Percentiles rank a stretch among this genome's conserved stretches.
Evolutionary conservation across 805 yeast species (phyloP).

Genomic region (Candida khao-thaluensis): DNA sequence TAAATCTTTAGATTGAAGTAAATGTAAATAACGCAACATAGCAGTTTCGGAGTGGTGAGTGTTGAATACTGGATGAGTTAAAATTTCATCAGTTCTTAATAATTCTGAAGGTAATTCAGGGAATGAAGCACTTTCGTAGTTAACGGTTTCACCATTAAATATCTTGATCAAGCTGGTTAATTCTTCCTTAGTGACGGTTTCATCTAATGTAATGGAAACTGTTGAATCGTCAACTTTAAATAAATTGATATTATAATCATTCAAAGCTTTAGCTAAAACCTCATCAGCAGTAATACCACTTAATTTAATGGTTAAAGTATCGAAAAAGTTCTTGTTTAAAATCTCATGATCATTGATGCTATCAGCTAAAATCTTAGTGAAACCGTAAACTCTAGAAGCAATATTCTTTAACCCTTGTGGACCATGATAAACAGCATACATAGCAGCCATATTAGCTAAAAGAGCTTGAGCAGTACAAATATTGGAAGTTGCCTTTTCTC

Average conservation of each 20-base stretch:
- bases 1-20: conserved; percentile 79
- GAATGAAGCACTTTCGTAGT: conserved; percentile 26
- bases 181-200: conserved; percentile 70
- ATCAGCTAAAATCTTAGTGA: conserved; percentile 69
- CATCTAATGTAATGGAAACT: conserved; percentile 86
- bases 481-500: conserved; percentile 97
- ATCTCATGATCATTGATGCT: conserved; percentile 51
- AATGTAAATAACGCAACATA: conserved; percentile 85
- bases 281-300: conserved; percentile 52
- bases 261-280: conserved; percentile 57
- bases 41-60: conserved; percentile 91
- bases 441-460: conserved; percentile 91
- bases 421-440: conserved; percentile 96
- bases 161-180: conserved; percentile 44
- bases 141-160: conserved; percentile 13
- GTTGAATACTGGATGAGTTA: conserved; percentile 78
- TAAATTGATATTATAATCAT: conserved; percentile 67
- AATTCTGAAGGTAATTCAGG: conserved; percentile 52
- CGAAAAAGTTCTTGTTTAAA: conserved; percentile 70
- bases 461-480: conserved; percentile 98
- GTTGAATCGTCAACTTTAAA: conserved; percentile 60
- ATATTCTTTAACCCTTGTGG: conserved; percentile 79
- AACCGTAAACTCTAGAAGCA: conserved; percentile 72
- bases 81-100: conserved; percentile 56
- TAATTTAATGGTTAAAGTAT: conserved; percentile 72